Conservation (phyloP, 106 monocot species). For the Dendrobium catenatum region DNA sequence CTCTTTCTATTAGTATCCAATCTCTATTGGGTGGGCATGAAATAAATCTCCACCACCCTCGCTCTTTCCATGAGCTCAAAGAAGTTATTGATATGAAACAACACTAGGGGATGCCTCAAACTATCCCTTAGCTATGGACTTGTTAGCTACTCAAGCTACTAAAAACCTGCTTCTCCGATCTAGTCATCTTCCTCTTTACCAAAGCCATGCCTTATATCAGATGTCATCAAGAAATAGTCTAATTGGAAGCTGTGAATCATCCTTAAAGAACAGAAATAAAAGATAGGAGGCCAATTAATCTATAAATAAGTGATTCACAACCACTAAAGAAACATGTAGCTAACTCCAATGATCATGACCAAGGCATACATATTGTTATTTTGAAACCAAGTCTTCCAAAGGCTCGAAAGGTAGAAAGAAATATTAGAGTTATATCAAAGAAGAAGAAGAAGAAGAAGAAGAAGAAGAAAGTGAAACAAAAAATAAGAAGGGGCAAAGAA, state of each 20-base stretch:
- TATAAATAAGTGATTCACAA: background rate
- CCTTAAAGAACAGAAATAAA: constrained; percentile 12
- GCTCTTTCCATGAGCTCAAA: too few species aligned
- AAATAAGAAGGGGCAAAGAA: too few species aligned
- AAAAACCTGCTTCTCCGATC: too few species aligned
- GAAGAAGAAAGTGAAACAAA: too few species aligned
- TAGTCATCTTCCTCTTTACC: constrained; percentile 16
- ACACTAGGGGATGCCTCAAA: too few species aligned
- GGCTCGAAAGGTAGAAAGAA: constrained; percentile 10
- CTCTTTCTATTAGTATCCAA: too few species aligned
- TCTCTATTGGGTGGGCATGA: too few species aligned
- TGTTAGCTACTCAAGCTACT: too few species aligned
- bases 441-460: constrained; percentile 16
- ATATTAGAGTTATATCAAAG: constrained; percentile 12
- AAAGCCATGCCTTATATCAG: constrained; percentile 41
- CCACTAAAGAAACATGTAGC: constrained; percentile 18
- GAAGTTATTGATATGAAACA: too few species aligned
- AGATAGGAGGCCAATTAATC: constrained; percentile 5
- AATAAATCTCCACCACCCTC: too few species aligned
- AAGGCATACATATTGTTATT: constrained; percentile 54
- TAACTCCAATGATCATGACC: background rate
- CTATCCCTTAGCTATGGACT: too few species aligned
- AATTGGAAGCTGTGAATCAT: constrained; percentile 2
- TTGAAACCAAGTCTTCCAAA: constrained; percentile 58
- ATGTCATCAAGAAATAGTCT: constrained; percentile 25